phyloP scores from a whole-genome alignment of 2,329 filamentous ascomycete species.

The Colletotrichum abscissum region DNA sequence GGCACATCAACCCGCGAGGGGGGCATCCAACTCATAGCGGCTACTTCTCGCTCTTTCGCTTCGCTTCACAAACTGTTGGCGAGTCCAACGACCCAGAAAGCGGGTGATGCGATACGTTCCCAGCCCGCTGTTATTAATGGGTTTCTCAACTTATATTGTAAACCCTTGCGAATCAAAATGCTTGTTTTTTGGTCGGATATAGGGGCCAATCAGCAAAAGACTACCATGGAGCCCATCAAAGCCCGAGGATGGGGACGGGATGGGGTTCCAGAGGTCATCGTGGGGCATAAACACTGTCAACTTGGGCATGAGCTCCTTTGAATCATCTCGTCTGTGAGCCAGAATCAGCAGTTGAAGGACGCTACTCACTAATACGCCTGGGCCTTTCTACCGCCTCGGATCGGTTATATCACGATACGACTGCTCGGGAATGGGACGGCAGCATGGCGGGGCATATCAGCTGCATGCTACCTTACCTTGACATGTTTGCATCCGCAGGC shows the following conservation, averaged over 20 bases:
- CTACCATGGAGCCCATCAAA: neutral
- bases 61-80: neutral
- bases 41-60: neutral
- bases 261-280: neutral
- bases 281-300: neutral
- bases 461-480: constrained; percentile 10
- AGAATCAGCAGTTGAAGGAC: neutral
- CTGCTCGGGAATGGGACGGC: constrained; percentile 6
- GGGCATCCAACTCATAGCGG: neutral
- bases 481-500: neutral
- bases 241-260: neutral
- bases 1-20: neutral
- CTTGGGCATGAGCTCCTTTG: neutral
- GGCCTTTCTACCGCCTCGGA: neutral
- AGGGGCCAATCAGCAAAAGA: neutral
- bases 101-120: neutral
- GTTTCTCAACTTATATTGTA: neutral
- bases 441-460: neutral
- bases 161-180: neutral
- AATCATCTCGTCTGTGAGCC: neutral
- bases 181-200: neutral
- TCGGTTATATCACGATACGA: neutral
- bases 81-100: neutral
- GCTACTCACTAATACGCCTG: neutral
- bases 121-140: neutral